These are phyloP conservation scores for Triticum timopheevii DNA, from an alignment of 176 grass and related monocot species.

Conservation along the genomic window DNA sequence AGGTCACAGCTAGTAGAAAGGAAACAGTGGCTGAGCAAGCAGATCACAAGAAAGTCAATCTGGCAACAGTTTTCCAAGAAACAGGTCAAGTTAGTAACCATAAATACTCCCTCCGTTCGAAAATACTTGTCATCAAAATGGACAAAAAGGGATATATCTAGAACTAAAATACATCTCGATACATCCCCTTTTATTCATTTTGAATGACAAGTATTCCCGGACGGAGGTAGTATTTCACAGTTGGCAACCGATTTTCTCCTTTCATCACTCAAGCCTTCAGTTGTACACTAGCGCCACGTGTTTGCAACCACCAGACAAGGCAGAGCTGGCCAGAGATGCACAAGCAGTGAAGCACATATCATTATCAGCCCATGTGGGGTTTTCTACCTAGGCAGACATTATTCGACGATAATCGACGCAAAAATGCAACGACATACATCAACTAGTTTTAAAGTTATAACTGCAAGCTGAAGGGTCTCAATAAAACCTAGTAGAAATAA, in stretches of 20 bases:
- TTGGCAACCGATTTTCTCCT: not conserved
- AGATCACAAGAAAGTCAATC: constrained; percentile 16
- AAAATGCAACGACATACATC: not conserved
- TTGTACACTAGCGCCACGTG: constrained; percentile 35
- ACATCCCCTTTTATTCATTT: too few relatives aligned
- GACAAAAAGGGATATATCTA: too few relatives aligned
- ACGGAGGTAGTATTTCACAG: not conserved
- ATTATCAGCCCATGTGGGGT: not conserved
- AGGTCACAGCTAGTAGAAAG: not conserved
- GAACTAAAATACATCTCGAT: too few relatives aligned
- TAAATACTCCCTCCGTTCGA: too few relatives aligned
- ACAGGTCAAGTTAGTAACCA: not conserved
- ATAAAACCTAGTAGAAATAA: not conserved
- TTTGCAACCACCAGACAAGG: constrained; percentile 7
- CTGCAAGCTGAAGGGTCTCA: not conserved
- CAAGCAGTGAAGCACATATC: not conserved
- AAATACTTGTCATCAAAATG: too few relatives aligned
- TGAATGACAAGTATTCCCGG: too few relatives aligned
- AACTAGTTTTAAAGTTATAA: not conserved
- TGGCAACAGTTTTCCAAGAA: not conserved
- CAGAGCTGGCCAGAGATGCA: constrained; percentile 21
- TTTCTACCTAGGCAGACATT: not conserved
- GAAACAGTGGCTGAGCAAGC: not conserved
- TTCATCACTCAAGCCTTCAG: constrained; percentile 7
- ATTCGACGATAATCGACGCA: not conserved